A percentile compares a stretch with the other conserved stretches of the same genome.
Evolutionary conservation across 352 stramenopile genomes (phyloP).

Genomic region (Pythium folliculosum): DNA sequence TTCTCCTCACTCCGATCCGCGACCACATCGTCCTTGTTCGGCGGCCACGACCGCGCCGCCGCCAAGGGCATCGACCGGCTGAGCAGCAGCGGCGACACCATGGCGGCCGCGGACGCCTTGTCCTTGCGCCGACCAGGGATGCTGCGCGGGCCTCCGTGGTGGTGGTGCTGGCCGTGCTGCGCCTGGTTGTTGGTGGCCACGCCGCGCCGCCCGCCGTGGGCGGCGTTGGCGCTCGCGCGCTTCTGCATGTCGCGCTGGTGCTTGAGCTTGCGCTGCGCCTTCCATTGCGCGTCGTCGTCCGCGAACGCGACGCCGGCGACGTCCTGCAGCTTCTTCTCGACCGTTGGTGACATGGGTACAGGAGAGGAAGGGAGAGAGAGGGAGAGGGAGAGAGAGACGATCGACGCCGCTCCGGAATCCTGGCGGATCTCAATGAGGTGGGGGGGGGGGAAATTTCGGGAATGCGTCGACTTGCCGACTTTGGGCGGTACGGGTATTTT

Average conservation of each 20-base stretch:
- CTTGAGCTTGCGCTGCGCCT: constrained; percentile 70
- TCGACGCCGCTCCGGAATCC: constrained; percentile 6
- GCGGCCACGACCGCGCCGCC: constrained; percentile 55
- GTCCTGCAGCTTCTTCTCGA: constrained; percentile 23
- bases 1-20: constrained; percentile 35
- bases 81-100: constrained; percentile 24
- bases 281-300: constrained; percentile 40
- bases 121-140: constrained; percentile 41
- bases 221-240: constrained; percentile 16
- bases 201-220: constrained; percentile 25
- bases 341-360: constrained; percentile 24
- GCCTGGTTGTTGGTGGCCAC: constrained; percentile 30
- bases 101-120: background rate
- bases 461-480: constrained; percentile 5
- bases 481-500: constrained; percentile 1
- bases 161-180: constrained; percentile 37
- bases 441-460: background rate
- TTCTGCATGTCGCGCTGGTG: constrained; percentile 56
- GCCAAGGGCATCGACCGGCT: constrained; percentile 50
- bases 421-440: constrained; percentile 1
- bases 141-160: constrained; percentile 23
- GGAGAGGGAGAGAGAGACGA: background rate
- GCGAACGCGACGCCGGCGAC: constrained; percentile 6
- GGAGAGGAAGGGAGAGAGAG: background rate
- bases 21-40: constrained; percentile 16